Conservation (phyloP, 805 yeast species). For the Cyberlindnera bimundalis region DNA sequence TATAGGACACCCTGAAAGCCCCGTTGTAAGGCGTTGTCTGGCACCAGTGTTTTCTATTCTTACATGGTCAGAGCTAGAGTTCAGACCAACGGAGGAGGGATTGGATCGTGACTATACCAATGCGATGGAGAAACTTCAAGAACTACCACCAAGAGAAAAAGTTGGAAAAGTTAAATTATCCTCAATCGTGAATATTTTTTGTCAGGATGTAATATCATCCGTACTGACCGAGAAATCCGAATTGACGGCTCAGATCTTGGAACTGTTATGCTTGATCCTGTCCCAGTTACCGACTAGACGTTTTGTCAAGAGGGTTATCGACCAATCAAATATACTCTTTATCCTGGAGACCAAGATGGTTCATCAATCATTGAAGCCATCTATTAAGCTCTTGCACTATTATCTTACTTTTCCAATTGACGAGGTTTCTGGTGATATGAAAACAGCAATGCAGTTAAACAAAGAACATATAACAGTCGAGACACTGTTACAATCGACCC, state of each 20-base stretch:
- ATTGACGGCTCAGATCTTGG: not conserved
- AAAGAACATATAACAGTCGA: slow-evolving; percentile 11
- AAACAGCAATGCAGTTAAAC: slow-evolving; percentile 18
- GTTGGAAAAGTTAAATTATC: slow-evolving; percentile 2
- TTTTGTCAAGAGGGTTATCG: slow-evolving; percentile 32
- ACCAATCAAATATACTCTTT: slow-evolving; percentile 18
- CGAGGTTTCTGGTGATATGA: slow-evolving; percentile 36
- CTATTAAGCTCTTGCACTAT: slow-evolving; percentile 17
- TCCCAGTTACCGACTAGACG: slow-evolving; percentile 42
- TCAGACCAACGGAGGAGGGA: not conserved
- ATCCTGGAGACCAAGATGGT: not conserved
- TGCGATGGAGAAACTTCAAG: not conserved
- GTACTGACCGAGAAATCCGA: not conserved
- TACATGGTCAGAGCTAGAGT: slow-evolving; percentile 14
- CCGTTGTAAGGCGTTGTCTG: slow-evolving; percentile 4
- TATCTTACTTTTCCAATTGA: slow-evolving; percentile 39
- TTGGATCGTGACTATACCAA: slow-evolving; percentile 3
- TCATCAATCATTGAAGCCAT: slow-evolving; percentile 4
- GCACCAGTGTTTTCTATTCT: slow-evolving; percentile 21
- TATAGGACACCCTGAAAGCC: not conserved
- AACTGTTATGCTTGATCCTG: slow-evolving; percentile 20
- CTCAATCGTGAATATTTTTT: not conserved
- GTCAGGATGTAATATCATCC: not conserved
- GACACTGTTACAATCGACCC: slow-evolving; percentile 24
- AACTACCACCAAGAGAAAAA: slow-evolving; percentile 9